Conservation (phyloP, 345 rosid species). For the Salix brachista region DNA sequence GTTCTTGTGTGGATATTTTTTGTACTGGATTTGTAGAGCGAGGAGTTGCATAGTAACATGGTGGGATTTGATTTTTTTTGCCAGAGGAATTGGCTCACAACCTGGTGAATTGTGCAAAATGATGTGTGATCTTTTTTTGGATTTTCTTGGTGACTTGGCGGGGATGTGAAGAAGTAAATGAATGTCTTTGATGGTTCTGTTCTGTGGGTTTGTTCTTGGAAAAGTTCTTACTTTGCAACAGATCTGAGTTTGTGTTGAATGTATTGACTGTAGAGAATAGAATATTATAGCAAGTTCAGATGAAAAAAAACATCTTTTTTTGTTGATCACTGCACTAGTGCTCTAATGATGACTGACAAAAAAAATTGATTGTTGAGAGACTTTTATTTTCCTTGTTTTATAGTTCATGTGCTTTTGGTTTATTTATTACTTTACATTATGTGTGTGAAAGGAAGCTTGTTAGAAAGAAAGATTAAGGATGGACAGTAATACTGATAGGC, state of each 20-base stretch:
- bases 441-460: neutral
- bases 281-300: neutral
- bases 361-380: neutral
- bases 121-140: neutral
- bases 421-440: neutral
- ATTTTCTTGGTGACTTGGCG: neutral
- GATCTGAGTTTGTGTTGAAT: neutral
- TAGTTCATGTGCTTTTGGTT: neutral
- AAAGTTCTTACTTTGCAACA: neutral
- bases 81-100: neutral
- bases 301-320: neutral
- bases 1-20: neutral
- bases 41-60: neutral
- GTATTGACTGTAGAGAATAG: neutral
- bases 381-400: neutral
- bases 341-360: neutral
- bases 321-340: neutral
- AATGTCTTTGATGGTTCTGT: neutral
- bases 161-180: neutral
- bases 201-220: slow-evolving; percentile 1
- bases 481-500: neutral
- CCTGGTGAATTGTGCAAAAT: neutral
- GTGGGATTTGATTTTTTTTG: neutral
- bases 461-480: neutral
- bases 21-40: neutral